Evolutionary conservation across 208 protist species (phyloP).

Genomic region (Borovskyia barvae): DNA sequence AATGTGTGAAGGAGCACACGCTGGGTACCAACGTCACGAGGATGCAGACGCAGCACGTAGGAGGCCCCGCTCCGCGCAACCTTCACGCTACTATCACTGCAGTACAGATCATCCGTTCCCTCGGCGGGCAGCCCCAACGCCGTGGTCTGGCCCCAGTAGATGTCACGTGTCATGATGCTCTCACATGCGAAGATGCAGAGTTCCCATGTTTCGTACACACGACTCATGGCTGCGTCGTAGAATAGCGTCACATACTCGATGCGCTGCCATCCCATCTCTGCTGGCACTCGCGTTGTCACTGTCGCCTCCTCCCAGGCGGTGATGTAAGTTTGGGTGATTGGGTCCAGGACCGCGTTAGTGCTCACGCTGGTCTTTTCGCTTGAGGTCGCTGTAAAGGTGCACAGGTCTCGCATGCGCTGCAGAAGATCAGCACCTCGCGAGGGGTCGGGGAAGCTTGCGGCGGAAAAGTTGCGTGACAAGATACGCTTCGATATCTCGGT

Average conservation of each 20-base stretch:
- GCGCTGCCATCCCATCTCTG: constrained; percentile 37
- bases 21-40: constrained; percentile 63
- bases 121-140: constrained; percentile 59
- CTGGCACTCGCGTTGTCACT: constrained; percentile 57
- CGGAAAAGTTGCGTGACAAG: constrained; percentile 63
- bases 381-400: constrained; percentile 46
- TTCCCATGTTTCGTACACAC: constrained; percentile 86
- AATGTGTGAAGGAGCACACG: constrained; percentile 73
- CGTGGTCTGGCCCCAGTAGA: constrained; percentile 84
- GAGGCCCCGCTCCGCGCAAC: constrained; percentile 43
- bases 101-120: constrained; percentile 79
- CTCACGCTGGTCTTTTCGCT: constrained; percentile 46
- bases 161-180: constrained; percentile 60
- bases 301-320: constrained; percentile 83
- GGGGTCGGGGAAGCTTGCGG: constrained; percentile 50
- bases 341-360: constrained; percentile 75
- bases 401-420: constrained; percentile 67
- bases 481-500: constrained; percentile 58
- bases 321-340: constrained; percentile 81
- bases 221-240: constrained; percentile 62
- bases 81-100: constrained; percentile 47
- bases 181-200: constrained; percentile 80
- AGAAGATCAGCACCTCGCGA: constrained; percentile 36
- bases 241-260: constrained; percentile 84
- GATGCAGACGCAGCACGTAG: constrained; percentile 73